Evolutionary conservation across 2,329 filamentous ascomycete genomes (phyloP).

Genomic region (Colletotrichum caudatum): DNA sequence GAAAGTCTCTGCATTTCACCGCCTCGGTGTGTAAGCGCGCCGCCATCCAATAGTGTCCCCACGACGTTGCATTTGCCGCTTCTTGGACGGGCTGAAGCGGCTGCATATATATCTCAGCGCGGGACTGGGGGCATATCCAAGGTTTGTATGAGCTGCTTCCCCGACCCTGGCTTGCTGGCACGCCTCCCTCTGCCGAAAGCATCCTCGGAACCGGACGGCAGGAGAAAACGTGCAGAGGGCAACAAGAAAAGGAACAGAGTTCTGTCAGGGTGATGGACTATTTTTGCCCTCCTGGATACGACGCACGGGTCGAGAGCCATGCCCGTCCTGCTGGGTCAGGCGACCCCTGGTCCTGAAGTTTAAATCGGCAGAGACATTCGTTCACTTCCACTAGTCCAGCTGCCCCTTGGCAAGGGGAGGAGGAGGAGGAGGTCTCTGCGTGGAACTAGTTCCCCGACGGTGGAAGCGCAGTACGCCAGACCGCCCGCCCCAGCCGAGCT

Average conservation of each 20-base stretch:
- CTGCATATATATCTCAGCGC: conserved; percentile 37
- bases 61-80: conserved; percentile 19
- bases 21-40: conserved; percentile 27
- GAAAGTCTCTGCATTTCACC: conserved; percentile 5
- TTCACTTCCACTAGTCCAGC: neutral
- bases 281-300: neutral
- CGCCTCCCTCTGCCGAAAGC: neutral
- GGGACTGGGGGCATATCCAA: neutral
- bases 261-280: neutral
- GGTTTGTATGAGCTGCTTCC: neutral
- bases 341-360: neutral
- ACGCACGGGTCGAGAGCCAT: neutral
- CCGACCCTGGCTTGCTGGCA: neutral
- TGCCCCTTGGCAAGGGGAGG: neutral
- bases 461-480: neutral
- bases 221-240: too few species aligned
- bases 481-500: conserved; percentile 9
- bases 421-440: too few species aligned
- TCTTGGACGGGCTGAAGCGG: conserved; percentile 31
- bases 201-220: neutral
- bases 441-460: neutral
- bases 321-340: neutral
- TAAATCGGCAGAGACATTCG: conserved; percentile 12
- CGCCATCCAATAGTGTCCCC: conserved; percentile 15
- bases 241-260: neutral